A percentile compares a stretch with the other conserved stretches of the same genome.
These are phyloP conservation scores for Avena insularis DNA, from an alignment of 176 grass and related monocot species.

Conservation along the genomic window DNA sequence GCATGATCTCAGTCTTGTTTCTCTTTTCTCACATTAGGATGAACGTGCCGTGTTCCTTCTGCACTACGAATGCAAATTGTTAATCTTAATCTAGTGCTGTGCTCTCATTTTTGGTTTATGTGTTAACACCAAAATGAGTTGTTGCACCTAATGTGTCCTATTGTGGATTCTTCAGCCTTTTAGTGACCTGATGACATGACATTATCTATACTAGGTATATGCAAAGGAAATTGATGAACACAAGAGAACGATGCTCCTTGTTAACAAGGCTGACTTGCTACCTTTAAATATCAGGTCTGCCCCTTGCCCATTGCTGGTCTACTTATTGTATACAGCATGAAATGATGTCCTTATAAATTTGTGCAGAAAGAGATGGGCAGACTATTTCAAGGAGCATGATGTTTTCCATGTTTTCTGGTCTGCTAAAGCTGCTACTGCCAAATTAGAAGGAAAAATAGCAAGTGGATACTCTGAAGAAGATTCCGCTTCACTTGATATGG, in stretches of 20 bases:
- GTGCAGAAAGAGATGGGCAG: no score
- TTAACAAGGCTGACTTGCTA: constrained; percentile 94
- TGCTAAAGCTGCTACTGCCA: no score
- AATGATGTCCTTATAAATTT: no score
- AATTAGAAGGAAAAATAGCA: no score
- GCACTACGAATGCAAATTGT: neutral
- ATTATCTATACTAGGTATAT: constrained; percentile 63
- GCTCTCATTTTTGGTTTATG: neutral
- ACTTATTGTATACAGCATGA: no score
- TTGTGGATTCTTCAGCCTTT: neutral
- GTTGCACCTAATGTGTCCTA: neutral
- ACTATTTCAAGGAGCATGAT: no score
- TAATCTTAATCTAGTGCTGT: neutral
- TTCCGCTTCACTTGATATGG: no score
- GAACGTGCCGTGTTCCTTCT: neutral
- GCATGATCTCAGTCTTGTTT: neutral
- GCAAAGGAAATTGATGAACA: constrained; percentile 77
- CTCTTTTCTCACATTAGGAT: neutral
- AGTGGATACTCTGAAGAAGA: no score
- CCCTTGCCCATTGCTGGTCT: neutral
- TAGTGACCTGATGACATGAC: neutral
- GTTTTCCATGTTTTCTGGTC: no score
- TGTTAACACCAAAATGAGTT: neutral
- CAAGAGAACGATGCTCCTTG: constrained; percentile 86
- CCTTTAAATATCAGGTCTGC: constrained; percentile 68